phyloP scores from a whole-genome alignment of 2,329 filamentous ascomycete genomes.

The Trichoderma pleuroti region DNA sequence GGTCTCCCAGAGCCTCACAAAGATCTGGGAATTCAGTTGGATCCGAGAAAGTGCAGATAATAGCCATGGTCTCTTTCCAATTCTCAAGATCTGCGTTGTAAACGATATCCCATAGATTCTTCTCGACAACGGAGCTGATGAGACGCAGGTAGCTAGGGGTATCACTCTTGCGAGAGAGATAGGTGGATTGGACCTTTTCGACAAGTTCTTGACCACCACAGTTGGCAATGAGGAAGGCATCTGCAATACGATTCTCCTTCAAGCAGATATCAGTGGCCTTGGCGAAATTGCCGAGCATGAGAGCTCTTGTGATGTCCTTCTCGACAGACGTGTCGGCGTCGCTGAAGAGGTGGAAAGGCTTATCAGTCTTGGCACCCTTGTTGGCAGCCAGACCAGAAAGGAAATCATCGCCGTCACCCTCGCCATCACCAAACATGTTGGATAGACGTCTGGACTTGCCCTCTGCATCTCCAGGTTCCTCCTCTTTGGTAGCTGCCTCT shows the following conservation, averaged over 20 bases:
- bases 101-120: slow-evolving; percentile 97
- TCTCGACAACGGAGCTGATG: slow-evolving; percentile 85
- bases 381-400: slow-evolving; percentile 78
- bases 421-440: slow-evolving; percentile 69
- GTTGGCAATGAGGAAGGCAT: slow-evolving; percentile 97
- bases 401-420: slow-evolving; percentile 79
- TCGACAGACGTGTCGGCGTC: slow-evolving; percentile 82
- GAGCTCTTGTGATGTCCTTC: slow-evolving; percentile 77
- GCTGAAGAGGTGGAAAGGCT: slow-evolving; percentile 85
- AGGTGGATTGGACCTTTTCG: slow-evolving; percentile 88
- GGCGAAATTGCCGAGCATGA: slow-evolving; percentile 88
- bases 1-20: slow-evolving; percentile 90
- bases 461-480: slow-evolving; percentile 31
- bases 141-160: slow-evolving; percentile 90
- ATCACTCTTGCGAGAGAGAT: slow-evolving; percentile 77
- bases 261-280: slow-evolving; percentile 86
- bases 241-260: slow-evolving; percentile 83
- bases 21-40: slow-evolving; percentile 89
- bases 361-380: slow-evolving; percentile 89
- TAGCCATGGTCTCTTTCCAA: slow-evolving; percentile 97
- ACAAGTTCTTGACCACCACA: slow-evolving; percentile 91
- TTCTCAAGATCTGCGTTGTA: slow-evolving; percentile 89
- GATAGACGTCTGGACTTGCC: slow-evolving; percentile 61
- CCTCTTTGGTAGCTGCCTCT: slow-evolving; percentile 33
- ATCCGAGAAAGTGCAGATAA: slow-evolving; percentile 91